Evolutionary conservation across 257 asterid genomes (phyloP), one percentile per base, ranked within the genome.

Genomic region (Solanum gandarillasii): DNA sequence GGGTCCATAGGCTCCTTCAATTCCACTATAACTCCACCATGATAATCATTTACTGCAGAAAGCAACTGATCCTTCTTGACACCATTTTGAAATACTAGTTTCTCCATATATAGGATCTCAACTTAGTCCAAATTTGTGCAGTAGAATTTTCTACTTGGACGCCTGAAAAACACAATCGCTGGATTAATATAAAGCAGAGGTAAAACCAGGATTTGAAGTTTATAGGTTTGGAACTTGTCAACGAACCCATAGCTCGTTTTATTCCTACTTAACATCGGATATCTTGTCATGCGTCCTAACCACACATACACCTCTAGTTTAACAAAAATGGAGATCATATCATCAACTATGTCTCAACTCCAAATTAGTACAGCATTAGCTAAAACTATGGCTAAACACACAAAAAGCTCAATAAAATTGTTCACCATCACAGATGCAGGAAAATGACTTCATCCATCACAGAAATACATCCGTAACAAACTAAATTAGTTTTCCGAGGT

Each of bases 21-120:
- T 81, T 93, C 98, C 84, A 94, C 95, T 46, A 93, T 91, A 75
- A 93, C 88, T 48, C 98, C 98, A 38, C 91, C 98, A 86, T 93
- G 94, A 46, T 93, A 94, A 73, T 95, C 98, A 39, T 91, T 90
- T 36, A 60, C 65, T 21, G 93, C 93, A 82, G 94, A 92, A 88
- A 95, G 98, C 91, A 92, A 86, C 4, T 10, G 83, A 6, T 65
- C 89, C 74, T 87, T 89, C 58, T 87, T 60, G 27, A 38, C 81
- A 71, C 92, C 93, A 83, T 88, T 92, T 88, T 87, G 92, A 88
- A 74, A 86, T 81, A 85, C 10, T 14, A 82, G 55, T 71, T 83
- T 91, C 87, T 91, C 95, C 98, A 94, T 72, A 29, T 0, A 68
- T 92, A 81, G 67, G 88, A 87, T 87, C 84, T 29, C 39, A 84